Percentiles rank a stretch among this genome's conserved stretches.
These are phyloP conservation scores for Cladosporium austrohemisphaericum DNA, from an alignment of 2,329 filamentous ascomycete species.

Conservation along the genomic window DNA sequence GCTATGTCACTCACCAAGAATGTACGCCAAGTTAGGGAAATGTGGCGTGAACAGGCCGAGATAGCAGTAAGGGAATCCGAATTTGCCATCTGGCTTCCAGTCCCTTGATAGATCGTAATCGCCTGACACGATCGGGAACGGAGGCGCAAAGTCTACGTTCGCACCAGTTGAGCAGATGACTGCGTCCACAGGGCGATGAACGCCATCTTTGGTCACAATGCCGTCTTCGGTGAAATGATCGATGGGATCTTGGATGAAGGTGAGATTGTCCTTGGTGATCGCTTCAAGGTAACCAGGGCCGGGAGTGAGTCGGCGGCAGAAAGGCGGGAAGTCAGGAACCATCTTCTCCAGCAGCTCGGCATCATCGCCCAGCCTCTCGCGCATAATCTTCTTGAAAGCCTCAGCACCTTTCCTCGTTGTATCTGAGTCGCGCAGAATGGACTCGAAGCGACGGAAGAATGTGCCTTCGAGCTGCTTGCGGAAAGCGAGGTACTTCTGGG, in stretches of 20 bases:
- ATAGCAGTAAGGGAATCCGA: conserved; percentile 30
- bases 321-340: conserved; percentile 42
- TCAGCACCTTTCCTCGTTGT: conserved; percentile 33
- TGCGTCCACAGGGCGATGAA: conserved; percentile 38
- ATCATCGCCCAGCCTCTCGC: conserved; percentile 31
- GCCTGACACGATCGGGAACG: conserved; percentile 29
- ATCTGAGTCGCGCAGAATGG: conserved; percentile 37
- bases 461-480: conserved; percentile 46
- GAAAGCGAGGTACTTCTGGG: conserved; percentile 54
- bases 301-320: conserved; percentile 41
- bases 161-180: conserved; percentile 45
- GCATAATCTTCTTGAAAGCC: conserved; percentile 40
- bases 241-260: conserved; percentile 42
- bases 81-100: conserved; percentile 35
- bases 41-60: conserved; percentile 25
- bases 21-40: conserved; percentile 26
- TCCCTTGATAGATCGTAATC: conserved; percentile 25
- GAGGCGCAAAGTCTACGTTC: conserved; percentile 33
- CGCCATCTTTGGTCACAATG: conserved; percentile 40
- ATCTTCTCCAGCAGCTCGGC: conserved; percentile 40
- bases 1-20: conserved; percentile 18
- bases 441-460: conserved; percentile 55
- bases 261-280: conserved; percentile 45
- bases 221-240: conserved; percentile 37
- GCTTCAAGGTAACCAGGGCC: conserved; percentile 52